phyloP scores from a whole-genome alignment of 352 stramenopile genomes.

The Globisporangium recalcitrans region DNA sequence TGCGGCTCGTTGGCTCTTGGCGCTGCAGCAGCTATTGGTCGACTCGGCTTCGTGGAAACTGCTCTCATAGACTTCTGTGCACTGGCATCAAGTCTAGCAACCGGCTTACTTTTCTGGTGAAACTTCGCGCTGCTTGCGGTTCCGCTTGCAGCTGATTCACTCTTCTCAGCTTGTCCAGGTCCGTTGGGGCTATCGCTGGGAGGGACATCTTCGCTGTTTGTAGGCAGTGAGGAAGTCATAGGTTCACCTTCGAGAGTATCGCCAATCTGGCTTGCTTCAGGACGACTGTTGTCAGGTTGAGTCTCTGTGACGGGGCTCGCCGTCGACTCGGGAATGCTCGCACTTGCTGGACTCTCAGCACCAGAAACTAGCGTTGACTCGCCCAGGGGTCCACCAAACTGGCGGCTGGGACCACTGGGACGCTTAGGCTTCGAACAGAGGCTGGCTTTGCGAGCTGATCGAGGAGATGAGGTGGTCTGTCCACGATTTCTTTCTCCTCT shows the following conservation, averaged over 20 bases:
- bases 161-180: not conserved
- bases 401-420: conserved; percentile 11
- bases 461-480: not conserved
- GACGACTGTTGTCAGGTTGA: not conserved
- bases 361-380: not conserved
- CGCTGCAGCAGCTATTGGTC: not conserved
- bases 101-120: not conserved
- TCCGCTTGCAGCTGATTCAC: not conserved
- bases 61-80: not conserved
- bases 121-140: not conserved
- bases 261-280: not conserved
- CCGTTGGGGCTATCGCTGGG: too few relatives aligned
- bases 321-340: not conserved
- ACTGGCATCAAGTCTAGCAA: not conserved
- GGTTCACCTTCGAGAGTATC: not conserved
- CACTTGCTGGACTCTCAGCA: not conserved
- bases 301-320: not conserved
- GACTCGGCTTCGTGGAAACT: conserved; percentile 1
- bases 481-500: not conserved
- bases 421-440: conserved; percentile 24
- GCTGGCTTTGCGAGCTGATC: not conserved
- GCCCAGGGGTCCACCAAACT: not conserved
- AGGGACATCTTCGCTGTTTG: too few relatives aligned
- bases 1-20: not conserved
- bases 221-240: not conserved